A percentile compares a stretch with the other conserved stretches of the same genome.
phyloP scores from a whole-genome alignment of 306 rosid genomes.

The Lathyrus oleraceus region DNA sequence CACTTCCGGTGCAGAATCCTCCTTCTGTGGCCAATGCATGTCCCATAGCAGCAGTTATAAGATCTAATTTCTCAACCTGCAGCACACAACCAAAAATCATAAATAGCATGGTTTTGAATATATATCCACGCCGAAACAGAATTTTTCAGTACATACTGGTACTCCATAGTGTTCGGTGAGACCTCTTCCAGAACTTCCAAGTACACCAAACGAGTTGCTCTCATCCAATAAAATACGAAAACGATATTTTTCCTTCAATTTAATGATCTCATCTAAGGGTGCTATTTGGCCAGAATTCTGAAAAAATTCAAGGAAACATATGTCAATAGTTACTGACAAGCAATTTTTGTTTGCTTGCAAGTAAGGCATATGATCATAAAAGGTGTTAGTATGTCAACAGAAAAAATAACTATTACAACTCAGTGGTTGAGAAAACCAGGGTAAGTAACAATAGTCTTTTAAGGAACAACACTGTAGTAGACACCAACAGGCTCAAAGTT shows the following conservation, averaged over 20 bases:
- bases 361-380: not conserved
- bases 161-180: constrained; percentile 76
- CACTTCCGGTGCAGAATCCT: constrained; percentile 97
- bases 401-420: constrained; percentile 12
- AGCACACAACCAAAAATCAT: constrained; percentile 44
- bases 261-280: constrained; percentile 84
- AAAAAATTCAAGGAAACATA: constrained; percentile 13
- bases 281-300: constrained; percentile 98
- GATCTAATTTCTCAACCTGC: constrained; percentile 89
- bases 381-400: constrained; percentile 8
- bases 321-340: not conserved
- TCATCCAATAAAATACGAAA: constrained; percentile 94
- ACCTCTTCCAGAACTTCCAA: constrained; percentile 92
- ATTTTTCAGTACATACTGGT: constrained; percentile 61
- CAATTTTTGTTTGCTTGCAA: constrained; percentile 7
- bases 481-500: constrained; percentile 4
- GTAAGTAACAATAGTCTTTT: not conserved
- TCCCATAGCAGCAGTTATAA: constrained; percentile 97
- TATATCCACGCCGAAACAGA: constrained; percentile 10
- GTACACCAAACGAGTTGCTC: constrained; percentile 98
- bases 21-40: constrained; percentile 96
- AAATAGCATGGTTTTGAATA: constrained; percentile 34
- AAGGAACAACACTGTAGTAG: constrained; percentile 8
- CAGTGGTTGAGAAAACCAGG: constrained; percentile 16
- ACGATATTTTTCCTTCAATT: constrained; percentile 79